These are phyloP conservation scores for Lichtheimia ramosa DNA, from an alignment of 371 early-diverging fungal genomes.

Conservation along the genomic window DNA sequence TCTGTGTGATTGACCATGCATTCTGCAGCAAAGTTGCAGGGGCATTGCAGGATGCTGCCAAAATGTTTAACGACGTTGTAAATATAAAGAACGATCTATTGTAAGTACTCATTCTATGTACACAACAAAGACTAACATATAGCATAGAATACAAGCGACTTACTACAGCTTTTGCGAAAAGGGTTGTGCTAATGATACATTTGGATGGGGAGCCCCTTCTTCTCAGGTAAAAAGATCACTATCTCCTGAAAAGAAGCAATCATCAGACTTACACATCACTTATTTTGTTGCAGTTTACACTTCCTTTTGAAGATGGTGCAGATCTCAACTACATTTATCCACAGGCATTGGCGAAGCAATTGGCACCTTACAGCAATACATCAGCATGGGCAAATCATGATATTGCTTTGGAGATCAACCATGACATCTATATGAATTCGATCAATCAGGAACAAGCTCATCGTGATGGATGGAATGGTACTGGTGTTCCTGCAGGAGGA, in stretches of 20 bases:
- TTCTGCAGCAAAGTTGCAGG: slow-evolving; percentile 38
- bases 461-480: slow-evolving; percentile 37
- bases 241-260: neutral
- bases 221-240: slow-evolving; percentile 28
- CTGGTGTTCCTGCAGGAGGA: slow-evolving; percentile 34
- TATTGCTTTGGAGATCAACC: slow-evolving; percentile 46
- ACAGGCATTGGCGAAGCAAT: slow-evolving; percentile 47
- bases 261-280: neutral
- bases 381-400: slow-evolving; percentile 44
- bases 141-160: slow-evolving; percentile 5
- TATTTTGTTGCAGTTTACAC: slow-evolving; percentile 29
- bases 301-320: slow-evolving; percentile 50
- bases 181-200: slow-evolving; percentile 35
- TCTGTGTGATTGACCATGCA: slow-evolving; percentile 8
- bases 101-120: slow-evolving; percentile 17
- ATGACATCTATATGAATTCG: slow-evolving; percentile 36
- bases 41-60: slow-evolving; percentile 34
- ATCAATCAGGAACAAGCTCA: slow-evolving; percentile 24
- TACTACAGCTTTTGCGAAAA: slow-evolving; percentile 35
- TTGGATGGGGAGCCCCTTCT: slow-evolving; percentile 43
- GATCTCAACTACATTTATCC: slow-evolving; percentile 50
- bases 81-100: slow-evolving; percentile 35
- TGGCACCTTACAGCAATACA: slow-evolving; percentile 42
- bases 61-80: slow-evolving; percentile 35
- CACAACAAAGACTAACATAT: no score